Evolutionary conservation across 140 eudicot genomes (phyloP).

Genomic region (Bidens hawaiensis): DNA sequence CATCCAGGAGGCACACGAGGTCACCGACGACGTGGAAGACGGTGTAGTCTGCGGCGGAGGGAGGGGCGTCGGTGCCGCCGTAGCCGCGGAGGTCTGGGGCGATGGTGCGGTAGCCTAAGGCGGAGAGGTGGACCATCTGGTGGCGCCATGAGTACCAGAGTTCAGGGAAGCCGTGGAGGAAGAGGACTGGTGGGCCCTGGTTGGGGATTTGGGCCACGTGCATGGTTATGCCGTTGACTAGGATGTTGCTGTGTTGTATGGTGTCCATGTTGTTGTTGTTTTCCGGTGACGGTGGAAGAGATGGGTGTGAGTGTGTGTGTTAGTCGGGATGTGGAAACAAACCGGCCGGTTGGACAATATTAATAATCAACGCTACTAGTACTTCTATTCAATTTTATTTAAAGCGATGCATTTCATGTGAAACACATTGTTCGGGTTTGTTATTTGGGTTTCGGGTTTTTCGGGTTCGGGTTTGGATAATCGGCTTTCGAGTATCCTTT

Average conservation of each 20-base stretch:
- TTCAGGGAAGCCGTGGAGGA: conserved; percentile 94
- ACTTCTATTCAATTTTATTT: too few relatives aligned
- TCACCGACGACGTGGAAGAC: conserved; percentile 71
- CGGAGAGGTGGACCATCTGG: conserved; percentile 59
- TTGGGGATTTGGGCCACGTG: conserved; percentile 66
- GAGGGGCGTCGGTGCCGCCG: conserved; percentile 77
- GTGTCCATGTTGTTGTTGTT: conserved; percentile 59
- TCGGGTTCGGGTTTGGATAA: too few relatives aligned
- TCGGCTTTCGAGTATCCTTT: too few relatives aligned
- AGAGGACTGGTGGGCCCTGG: conserved; percentile 49
- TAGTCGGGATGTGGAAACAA: too few relatives aligned
- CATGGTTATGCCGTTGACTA: conserved; percentile 61
- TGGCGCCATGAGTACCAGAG: conserved; percentile 97
- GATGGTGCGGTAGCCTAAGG: conserved; percentile 72
- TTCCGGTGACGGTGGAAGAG: too few relatives aligned
- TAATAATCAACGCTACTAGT: too few relatives aligned
- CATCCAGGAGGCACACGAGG: conserved; percentile 53
- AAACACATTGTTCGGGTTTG: too few relatives aligned
- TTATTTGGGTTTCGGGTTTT: too few relatives aligned
- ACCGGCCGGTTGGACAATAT: too few relatives aligned
- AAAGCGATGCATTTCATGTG: too few relatives aligned
- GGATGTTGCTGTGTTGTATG: conserved; percentile 50
- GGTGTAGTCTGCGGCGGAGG: conserved; percentile 48
- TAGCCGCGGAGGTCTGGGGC: conserved; percentile 92
- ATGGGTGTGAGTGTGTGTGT: too few relatives aligned